These are phyloP conservation scores for Cydonia oblonga DNA, from an alignment of 331 rosid genomes.

Conservation along the genomic window DNA sequence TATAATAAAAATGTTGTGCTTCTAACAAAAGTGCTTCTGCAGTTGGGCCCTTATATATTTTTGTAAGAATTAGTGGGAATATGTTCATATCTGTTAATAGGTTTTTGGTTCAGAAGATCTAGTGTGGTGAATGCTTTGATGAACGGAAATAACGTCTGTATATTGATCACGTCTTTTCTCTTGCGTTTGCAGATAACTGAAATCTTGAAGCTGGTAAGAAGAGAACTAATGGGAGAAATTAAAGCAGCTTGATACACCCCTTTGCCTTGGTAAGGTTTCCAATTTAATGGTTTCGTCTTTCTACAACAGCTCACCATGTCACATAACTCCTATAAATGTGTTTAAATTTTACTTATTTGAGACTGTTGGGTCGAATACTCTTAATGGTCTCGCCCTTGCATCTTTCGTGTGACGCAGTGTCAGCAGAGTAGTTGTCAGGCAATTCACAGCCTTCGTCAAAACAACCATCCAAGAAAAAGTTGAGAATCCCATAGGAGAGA, in stretches of 20 bases:
- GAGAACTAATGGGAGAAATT: conserved; percentile 46
- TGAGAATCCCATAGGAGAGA: conserved; percentile 2
- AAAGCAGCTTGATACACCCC: conserved; percentile 22
- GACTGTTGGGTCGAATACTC: neutral
- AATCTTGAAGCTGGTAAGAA: conserved; percentile 64
- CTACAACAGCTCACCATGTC: neutral
- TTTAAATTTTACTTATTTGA: neutral
- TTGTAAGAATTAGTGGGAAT: neutral
- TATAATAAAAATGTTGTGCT: neutral
- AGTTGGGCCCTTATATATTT: neutral
- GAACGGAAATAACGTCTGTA: neutral
- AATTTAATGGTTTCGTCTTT: neutral
- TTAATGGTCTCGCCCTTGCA: neutral
- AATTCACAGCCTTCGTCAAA: neutral
- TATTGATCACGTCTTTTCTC: neutral
- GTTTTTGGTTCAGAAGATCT: neutral
- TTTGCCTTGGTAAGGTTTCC: conserved; percentile 29
- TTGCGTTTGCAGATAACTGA: conserved; percentile 50
- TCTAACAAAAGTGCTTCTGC: neutral
- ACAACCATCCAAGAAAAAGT: conserved; percentile 16
- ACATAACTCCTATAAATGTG: neutral
- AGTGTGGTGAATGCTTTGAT: neutral
- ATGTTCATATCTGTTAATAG: neutral
- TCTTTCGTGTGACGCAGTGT: conserved; percentile 3
- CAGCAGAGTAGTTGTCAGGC: conserved; percentile 4